Percentiles rank a stretch among this genome's conserved stretches.
phyloP scores from a whole-genome alignment of 495 filamentous ascomycete species.

The Penicillium malachiteum region DNA sequence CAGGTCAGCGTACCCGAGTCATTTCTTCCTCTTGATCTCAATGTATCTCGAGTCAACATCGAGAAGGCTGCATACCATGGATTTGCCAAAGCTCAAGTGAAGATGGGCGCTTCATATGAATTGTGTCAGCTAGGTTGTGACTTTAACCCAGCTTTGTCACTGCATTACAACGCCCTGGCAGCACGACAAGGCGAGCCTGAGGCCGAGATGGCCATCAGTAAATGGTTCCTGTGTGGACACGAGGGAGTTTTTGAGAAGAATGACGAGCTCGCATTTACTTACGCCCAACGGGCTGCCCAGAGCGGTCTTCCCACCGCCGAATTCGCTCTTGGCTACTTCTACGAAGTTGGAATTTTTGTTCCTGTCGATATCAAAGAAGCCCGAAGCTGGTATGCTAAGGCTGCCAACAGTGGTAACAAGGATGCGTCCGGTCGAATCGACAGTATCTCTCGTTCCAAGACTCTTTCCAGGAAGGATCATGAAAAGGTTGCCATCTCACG shows the following conservation, averaged over 20 bases:
- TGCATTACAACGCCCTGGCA: constrained; percentile 95
- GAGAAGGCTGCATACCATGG: constrained; percentile 97
- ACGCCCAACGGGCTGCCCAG: constrained; percentile 81
- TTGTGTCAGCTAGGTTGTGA: constrained; percentile 90
- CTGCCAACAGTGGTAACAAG: constrained; percentile 86
- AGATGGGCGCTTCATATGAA: constrained; percentile 97
- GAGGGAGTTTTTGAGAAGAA: constrained; percentile 92
- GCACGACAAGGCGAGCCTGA: constrained; percentile 86
- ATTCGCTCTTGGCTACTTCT: constrained; percentile 96
- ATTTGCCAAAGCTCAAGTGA: constrained; percentile 94
- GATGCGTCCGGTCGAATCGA: constrained; percentile 82
- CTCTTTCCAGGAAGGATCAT: constrained; percentile 85
- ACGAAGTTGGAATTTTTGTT: constrained; percentile 91
- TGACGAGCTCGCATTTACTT: constrained; percentile 86
- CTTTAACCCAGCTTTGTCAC: constrained; percentile 85
- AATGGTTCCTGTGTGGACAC: constrained; percentile 97
- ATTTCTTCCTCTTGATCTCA: constrained; percentile 70
- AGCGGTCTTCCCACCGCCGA: constrained; percentile 84
- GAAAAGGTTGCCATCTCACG: constrained; percentile 84
- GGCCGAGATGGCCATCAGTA: constrained; percentile 94
- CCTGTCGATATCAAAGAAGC: constrained; percentile 79
- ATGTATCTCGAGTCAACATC: constrained; percentile 78
- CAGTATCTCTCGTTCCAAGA: constrained; percentile 80
- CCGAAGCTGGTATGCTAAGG: constrained; percentile 84
- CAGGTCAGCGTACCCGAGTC: constrained; percentile 79